phyloP scores from a whole-genome alignment of 805 yeast species.

The Candida pini region DNA sequence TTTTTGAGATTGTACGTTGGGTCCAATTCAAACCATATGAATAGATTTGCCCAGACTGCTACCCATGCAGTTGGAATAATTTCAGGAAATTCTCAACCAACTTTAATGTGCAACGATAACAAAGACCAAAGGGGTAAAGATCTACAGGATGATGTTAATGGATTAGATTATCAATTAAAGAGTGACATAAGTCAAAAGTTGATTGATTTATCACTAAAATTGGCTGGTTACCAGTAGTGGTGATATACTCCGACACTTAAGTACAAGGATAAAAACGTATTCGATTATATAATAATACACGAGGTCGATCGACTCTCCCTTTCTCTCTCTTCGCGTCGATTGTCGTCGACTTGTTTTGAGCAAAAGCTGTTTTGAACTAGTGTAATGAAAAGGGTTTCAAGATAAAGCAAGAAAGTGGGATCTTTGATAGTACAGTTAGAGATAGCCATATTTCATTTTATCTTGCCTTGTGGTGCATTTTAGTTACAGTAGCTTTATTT shows the following conservation, averaged over 20 bases:
- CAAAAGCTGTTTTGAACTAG: no score
- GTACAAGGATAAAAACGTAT: neutral
- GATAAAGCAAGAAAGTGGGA: no score
- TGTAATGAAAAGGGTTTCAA: no score
- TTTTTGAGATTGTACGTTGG: constrained; percentile 22
- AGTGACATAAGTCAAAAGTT: constrained; percentile 27
- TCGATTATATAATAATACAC: no score
- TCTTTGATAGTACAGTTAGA: no score
- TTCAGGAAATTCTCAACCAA: neutral
- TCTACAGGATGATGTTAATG: constrained; percentile 15
- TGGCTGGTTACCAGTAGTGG: constrained; percentile 23
- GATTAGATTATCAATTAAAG: constrained; percentile 23
- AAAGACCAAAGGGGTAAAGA: constrained; percentile 5
- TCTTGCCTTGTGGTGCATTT: no score
- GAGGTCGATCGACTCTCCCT: no score
- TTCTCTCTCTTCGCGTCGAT: no score
- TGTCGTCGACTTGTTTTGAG: no score
- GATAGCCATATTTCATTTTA: no score
- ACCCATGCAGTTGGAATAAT: neutral
- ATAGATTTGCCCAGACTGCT: neutral
- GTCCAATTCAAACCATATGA: constrained; percentile 4
- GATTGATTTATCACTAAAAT: constrained; percentile 21
- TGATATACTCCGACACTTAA: neutral
- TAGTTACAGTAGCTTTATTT: no score
- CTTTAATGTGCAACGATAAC: neutral